Conservation (phyloP, 192 early-diverging fungal genomes). For the Coemansia reversa region DNA sequence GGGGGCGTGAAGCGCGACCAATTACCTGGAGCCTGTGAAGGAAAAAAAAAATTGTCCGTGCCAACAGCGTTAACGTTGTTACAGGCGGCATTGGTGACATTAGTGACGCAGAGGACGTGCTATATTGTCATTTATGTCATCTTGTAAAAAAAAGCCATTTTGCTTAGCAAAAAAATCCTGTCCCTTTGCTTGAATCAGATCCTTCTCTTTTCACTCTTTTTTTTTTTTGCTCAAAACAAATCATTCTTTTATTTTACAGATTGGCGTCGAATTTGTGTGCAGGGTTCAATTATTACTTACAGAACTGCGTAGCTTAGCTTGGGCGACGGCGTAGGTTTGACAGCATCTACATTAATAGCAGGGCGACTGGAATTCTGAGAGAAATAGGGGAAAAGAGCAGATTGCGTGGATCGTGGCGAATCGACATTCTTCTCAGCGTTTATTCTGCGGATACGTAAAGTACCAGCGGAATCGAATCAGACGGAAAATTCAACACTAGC, state of each 20-base stretch:
- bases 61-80: too few relatives aligned
- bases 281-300: not conserved
- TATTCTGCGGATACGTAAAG: not conserved
- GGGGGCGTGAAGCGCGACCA: not conserved
- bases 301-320: not conserved
- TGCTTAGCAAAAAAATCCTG: not conserved
- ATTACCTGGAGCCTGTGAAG: not conserved
- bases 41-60: too few relatives aligned
- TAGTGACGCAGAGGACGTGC: not conserved
- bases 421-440: slow-evolving; percentile 1
- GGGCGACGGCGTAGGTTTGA: not conserved
- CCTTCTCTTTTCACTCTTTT: too few relatives aligned
- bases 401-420: slow-evolving; percentile 4
- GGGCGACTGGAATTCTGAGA: not conserved
- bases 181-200: too few relatives aligned
- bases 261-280: not conserved
- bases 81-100: not conserved
- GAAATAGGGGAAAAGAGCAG: not conserved
- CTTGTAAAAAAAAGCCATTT: not conserved
- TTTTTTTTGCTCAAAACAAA: too few relatives aligned
- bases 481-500: not conserved
- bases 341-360: not conserved
- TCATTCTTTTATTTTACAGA: not conserved
- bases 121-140: not conserved
- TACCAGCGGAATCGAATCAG: not conserved